These are phyloP conservation scores for Pilasporangium apinafurcum DNA, from an alignment of 352 stramenopile genomes.

Conservation along the genomic window DNA sequence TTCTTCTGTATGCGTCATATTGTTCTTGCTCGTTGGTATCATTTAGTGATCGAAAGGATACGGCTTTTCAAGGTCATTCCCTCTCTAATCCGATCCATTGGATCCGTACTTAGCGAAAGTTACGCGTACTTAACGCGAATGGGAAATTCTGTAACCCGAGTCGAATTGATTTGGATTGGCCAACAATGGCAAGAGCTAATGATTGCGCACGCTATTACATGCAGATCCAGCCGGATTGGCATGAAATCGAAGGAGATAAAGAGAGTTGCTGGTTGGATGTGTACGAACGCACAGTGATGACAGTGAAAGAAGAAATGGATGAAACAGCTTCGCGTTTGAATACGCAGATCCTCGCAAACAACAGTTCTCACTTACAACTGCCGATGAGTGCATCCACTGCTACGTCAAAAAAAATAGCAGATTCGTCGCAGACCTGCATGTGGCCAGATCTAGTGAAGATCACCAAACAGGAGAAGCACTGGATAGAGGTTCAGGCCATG, in stretches of 20 bases:
- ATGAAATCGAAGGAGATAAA: constrained; percentile 5
- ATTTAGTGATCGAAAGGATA: too few relatives aligned
- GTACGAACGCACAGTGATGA: constrained; percentile 26
- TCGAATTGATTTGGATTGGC: too few relatives aligned
- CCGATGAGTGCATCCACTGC: constrained; percentile 6
- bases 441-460: constrained; percentile 24
- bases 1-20: too few relatives aligned
- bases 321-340: neutral
- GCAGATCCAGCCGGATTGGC: constrained; percentile 67
- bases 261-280: constrained; percentile 47
- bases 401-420: neutral
- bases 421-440: neutral
- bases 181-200: constrained; percentile 9
- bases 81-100: too few relatives aligned
- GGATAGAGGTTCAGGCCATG: constrained; percentile 37
- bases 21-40: too few relatives aligned
- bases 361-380: constrained; percentile 40
- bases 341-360: constrained; percentile 7
- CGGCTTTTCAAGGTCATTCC: too few relatives aligned
- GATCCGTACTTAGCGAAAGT: neutral
- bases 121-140: neutral
- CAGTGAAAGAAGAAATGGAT: neutral
- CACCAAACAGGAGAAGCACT: constrained; percentile 20
- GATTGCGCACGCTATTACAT: constrained; percentile 24
- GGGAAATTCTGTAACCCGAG: too few relatives aligned